A percentile compares a stretch with the other conserved stretches of the same genome.
phyloP scores from a whole-genome alignment of 2,329 filamentous ascomycete species.

The Talaromyces islandicus region DNA sequence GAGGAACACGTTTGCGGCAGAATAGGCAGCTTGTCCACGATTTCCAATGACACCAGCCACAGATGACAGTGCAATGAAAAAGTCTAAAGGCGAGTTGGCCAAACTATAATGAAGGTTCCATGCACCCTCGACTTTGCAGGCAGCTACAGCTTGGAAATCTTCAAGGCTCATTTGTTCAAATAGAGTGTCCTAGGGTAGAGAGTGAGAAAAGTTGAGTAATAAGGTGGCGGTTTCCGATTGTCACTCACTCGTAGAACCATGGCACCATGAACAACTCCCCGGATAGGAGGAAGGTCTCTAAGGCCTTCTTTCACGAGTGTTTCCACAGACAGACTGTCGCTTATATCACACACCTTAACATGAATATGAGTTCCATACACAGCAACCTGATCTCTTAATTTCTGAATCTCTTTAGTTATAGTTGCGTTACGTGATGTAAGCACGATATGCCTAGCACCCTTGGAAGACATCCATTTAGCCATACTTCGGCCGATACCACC shows the following conservation, averaged over 20 bases:
- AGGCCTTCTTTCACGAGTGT: conserved; percentile 16
- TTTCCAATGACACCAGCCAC: conserved; percentile 7
- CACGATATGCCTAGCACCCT: conserved; percentile 48
- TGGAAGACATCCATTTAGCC: conserved; percentile 44
- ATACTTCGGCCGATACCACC: conserved; percentile 54
- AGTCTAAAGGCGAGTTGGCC: conserved; percentile 9
- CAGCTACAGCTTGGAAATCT: conserved; percentile 18
- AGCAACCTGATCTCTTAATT: conserved; percentile 14
- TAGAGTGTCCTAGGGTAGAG: conserved; percentile 16
- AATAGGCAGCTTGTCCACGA: conserved; percentile 7
- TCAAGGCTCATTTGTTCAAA: conserved; percentile 27
- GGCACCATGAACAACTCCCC: conserved; percentile 41
- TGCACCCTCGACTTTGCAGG: conserved; percentile 8
- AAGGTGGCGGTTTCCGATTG: not conserved
- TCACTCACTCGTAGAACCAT: conserved; percentile 35
- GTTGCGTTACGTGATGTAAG: conserved; percentile 47
- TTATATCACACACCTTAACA: conserved; percentile 30
- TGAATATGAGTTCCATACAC: conserved; percentile 13
- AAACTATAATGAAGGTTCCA: conserved; percentile 26
- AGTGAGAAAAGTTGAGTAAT: not conserved
- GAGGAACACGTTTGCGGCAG: conserved; percentile 21
- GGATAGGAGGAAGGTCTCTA: conserved; percentile 27
- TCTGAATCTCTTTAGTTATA: conserved; percentile 14
- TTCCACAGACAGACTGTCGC: conserved; percentile 22
- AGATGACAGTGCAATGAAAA: conserved; percentile 6